These are phyloP conservation scores for Tetradesmus obliquus DNA, from an alignment of 139 green algal species.

Conservation along the genomic window DNA sequence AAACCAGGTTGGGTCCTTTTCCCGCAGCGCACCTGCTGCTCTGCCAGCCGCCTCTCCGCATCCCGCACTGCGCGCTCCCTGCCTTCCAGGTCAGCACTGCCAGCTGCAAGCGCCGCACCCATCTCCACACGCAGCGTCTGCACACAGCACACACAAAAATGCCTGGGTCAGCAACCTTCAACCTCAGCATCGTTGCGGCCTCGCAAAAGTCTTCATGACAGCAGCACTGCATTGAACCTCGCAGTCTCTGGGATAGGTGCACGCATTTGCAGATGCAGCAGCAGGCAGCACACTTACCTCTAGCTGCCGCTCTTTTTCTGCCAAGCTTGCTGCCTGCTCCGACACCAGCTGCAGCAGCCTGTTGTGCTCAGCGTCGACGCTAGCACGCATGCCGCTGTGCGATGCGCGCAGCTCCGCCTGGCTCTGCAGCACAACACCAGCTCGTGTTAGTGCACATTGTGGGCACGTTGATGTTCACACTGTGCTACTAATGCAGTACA, in stretches of 20 bases:
- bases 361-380: conserved; percentile 12
- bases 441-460: not conserved
- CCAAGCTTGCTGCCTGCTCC: conserved; percentile 14
- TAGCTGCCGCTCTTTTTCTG: conserved; percentile 41
- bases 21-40: not conserved
- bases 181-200: too few relatives aligned
- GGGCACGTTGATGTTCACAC: too few relatives aligned
- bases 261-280: not conserved
- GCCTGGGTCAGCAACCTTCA: not conserved
- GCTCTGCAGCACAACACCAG: conserved; percentile 16
- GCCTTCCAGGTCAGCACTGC: conserved; percentile 26
- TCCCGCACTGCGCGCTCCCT: conserved; percentile 18
- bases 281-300: conserved; percentile 10
- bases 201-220: too few relatives aligned
- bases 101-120: conserved; percentile 16
- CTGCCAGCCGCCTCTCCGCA: conserved; percentile 27
- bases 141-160: not conserved
- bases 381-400: not conserved
- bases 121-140: conserved; percentile 35
- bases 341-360: conserved; percentile 18
- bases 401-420: not conserved
- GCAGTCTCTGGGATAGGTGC: not conserved
- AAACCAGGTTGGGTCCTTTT: not conserved
- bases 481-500: not conserved
- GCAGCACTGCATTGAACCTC: not conserved